Percentiles rank a stretch among this genome's conserved stretches.
phyloP scores from a whole-genome alignment of 345 rosid genomes.

The Streptanthus diversifolius region DNA sequence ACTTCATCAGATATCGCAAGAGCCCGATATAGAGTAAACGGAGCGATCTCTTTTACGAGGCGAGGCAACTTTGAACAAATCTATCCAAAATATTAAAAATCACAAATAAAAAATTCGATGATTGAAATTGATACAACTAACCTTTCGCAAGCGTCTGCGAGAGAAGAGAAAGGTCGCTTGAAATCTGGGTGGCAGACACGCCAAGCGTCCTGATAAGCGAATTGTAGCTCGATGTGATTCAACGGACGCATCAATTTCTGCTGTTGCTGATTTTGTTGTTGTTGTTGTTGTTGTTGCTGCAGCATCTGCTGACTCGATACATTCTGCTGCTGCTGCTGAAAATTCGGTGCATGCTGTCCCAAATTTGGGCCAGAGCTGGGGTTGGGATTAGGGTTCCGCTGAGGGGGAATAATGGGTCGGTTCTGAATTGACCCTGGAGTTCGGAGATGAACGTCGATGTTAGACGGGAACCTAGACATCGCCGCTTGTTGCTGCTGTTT shows the following conservation, averaged over 20 bases:
- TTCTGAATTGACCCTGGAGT: constrained; percentile 59
- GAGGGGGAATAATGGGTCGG: constrained; percentile 50
- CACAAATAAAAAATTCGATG: too few relatives aligned
- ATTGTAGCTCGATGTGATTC: constrained; percentile 82
- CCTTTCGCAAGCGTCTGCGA: constrained; percentile 98
- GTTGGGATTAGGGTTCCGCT: constrained; percentile 36
- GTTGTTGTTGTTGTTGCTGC: constrained; percentile 31
- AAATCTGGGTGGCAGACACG: constrained; percentile 90
- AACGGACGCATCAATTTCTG: constrained; percentile 64
- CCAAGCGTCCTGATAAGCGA: constrained; percentile 97
- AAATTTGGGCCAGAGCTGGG: constrained; percentile 40
- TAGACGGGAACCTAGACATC: constrained; percentile 90
- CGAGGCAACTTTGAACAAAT: too few relatives aligned
- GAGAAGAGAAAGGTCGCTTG: constrained; percentile 87
- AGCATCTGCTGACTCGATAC: constrained; percentile 29
- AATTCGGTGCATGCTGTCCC: constrained; percentile 26
- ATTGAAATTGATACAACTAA: too few relatives aligned
- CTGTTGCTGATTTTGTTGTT: constrained; percentile 39
- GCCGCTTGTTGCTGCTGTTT: constrained; percentile 76
- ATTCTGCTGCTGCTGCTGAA: constrained; percentile 31
- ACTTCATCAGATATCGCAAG: background rate
- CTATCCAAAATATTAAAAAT: too few relatives aligned
- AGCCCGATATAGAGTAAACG: background rate
- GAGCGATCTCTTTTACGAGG: too few relatives aligned
- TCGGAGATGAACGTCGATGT: constrained; percentile 83